These are phyloP conservation scores for Blastomyces parvus DNA, from an alignment of 2,329 filamentous ascomycete species.

Conservation along the genomic window DNA sequence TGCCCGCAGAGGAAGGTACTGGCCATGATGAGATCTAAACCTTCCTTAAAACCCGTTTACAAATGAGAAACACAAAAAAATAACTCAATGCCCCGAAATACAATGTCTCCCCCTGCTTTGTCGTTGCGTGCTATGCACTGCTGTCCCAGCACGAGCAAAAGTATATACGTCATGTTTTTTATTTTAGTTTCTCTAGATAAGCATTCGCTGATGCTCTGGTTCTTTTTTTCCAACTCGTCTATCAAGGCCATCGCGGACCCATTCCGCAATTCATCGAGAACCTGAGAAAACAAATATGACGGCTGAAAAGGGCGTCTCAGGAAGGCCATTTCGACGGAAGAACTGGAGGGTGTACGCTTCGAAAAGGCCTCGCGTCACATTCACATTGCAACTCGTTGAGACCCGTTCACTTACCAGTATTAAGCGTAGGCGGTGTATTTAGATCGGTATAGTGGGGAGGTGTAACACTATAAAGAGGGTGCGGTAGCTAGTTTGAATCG, in stretches of 20 bases:
- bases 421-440: neutral
- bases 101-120: neutral
- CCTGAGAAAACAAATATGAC: neutral
- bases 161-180: constrained; percentile 18
- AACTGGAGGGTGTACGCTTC: neutral
- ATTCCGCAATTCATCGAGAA: constrained; percentile 1
- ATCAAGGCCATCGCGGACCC: constrained; percentile 4
- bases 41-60: constrained; percentile 13
- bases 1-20: constrained; percentile 52
- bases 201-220: constrained; percentile 4
- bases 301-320: neutral
- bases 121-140: neutral
- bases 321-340: neutral
- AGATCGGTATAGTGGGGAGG: neutral
- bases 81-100: constrained; percentile 5
- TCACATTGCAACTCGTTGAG: neutral
- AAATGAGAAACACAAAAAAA: constrained; percentile 8
- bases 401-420: neutral
- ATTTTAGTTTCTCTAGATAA: constrained; percentile 8
- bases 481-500: neutral
- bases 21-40: constrained; percentile 52
- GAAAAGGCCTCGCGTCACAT: neutral
- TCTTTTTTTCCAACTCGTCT: neutral
- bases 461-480: neutral
- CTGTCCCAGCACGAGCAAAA: neutral